Base-by-base conservation (phyloP, 192 early-diverging fungal genomes). In the Mortierella hygrophila region DNA sequence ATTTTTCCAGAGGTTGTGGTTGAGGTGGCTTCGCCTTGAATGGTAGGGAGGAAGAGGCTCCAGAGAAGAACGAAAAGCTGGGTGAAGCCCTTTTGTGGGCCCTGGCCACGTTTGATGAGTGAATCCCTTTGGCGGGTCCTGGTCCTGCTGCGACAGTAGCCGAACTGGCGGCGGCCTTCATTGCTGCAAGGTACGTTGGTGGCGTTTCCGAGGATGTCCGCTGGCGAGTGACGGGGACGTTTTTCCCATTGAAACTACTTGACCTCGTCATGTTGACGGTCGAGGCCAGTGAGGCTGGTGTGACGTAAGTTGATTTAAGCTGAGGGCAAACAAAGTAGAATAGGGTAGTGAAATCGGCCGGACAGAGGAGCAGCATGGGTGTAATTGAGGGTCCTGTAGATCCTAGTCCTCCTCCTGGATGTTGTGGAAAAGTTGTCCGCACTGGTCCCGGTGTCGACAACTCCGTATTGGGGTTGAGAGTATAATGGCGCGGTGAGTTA, bases 311-410 rank as follows among this genome's bases (percentile, higher is more conserved):
- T 57, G 80, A 76, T 42, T 80, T 72, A 35, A 82, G 63, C 21
- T 78, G 23, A 5, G 88, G 88, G n/a, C 88, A 89, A 0, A 89
- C 76, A 38, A 89, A 87, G 41, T 87, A 82, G 29, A 89, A 78
- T 3, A 89, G 54, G 32, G 84, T 86, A 6, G 83, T 89, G 32
- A 89, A 82, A 72, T 89, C 88, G 18, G 88, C 85, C 1, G 88
- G 88, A 76, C 83, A 86, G 11, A 89, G 54, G 21, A 89, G 77
- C 11, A 89, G 57, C 41, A 75, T 41, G 18, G 88, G 88, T 20
- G 81, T 82, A 18, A 83, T 69, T 11, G 46, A 73, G 3, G 88
- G 70, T 4, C 40, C 68, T 10, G 70, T 81, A 11, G 73, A 52
- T 55, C 32, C 29, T 47, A 37, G 49, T 23, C 54, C 26, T 47